phyloP scores from a whole-genome alignment of 202 grass and related monocot genomes.

The Elaeis oleifera region DNA sequence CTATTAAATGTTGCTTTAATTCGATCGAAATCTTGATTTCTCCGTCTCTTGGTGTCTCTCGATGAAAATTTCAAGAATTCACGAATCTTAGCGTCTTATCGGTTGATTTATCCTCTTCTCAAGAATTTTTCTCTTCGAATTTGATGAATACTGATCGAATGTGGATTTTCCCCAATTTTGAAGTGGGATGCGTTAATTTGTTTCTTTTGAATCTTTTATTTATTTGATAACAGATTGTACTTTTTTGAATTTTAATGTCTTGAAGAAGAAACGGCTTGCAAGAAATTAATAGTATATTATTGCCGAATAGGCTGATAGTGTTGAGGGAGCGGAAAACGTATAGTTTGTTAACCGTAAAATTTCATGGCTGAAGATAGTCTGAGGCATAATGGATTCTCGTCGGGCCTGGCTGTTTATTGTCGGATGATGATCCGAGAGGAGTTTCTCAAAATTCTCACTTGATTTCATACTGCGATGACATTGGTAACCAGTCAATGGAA shows the following conservation, averaged over 20 bases:
- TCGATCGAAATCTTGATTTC: neutral
- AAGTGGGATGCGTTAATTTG: neutral
- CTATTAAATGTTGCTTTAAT: neutral
- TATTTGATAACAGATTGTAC: neutral
- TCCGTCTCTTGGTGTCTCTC: no score
- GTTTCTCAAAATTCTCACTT: slow-evolving; percentile 64
- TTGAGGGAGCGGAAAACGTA: slow-evolving; percentile 9
- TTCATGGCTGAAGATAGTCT: slow-evolving; percentile 55
- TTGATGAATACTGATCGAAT: neutral
- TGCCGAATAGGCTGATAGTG: neutral
- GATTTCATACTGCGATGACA: slow-evolving; percentile 69
- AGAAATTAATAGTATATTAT: neutral
- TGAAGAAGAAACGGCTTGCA: neutral
- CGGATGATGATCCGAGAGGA: slow-evolving; percentile 42
- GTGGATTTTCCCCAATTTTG: neutral
- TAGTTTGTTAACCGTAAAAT: slow-evolving; percentile 8
- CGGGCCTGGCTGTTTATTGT: slow-evolving; percentile 68
- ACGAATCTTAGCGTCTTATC: no score
- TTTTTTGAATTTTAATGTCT: neutral
- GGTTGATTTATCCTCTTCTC: neutral
- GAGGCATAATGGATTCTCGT: slow-evolving; percentile 47
- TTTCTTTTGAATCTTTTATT: neutral
- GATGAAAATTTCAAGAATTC: no score
- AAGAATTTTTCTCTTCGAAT: neutral
- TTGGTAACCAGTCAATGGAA: slow-evolving; percentile 57